Evolutionary conservation across 495 filamentous ascomycete genomes (phyloP), one percentile per base, ranked within the genome.

Genomic region (Cudoniella acicularis): DNA sequence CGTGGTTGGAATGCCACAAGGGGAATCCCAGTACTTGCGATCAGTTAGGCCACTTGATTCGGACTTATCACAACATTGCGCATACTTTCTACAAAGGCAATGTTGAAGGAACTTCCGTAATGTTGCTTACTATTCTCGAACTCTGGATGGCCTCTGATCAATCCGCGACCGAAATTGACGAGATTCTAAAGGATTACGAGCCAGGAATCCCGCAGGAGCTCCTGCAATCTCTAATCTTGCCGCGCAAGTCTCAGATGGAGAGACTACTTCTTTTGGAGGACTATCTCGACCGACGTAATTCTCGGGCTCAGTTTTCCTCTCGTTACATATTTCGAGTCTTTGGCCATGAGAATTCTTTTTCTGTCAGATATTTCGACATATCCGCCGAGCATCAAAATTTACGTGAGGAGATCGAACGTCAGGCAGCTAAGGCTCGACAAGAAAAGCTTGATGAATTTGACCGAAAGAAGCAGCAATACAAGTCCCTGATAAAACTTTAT

Each of bases 101-200:
- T 43, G 79, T 84, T 0, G 81, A 82, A 63, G 70, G 65, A 0
- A 62, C 76, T 1, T 89, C 86, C 1, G 49, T 79, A 0, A 84
- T 89, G 83, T 41, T 83, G 1, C 73, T 90, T 18, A 83, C 76
- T 0, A 66, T 81, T 2, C 66, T 87, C 54, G 84, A 89, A 23
- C 59, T 89, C 0, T 90, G 86, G 86, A 64, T 86, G 36, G 82
- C 82, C 17, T 70, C 73, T 47, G 87, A 90, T 60, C 79, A 72
- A 52, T 70, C 72, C 10, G 79, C 81, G 0, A 71, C 75, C 10
- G 20, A 54, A 1, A 53, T 64, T 0, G 71, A 73, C 52, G 56
- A 65, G 0, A 50, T 86, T 3, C 62, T 90, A 0, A 46, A 26
- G 0, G 67, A 85, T 0, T 89, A 86, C 62, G 67, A 79, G 13